A percentile compares a stretch with the other conserved stretches of the same genome.
Conservation (phyloP, 2,329 filamentous ascomycete genomes). For the Cercospora nicotianae region DNA sequence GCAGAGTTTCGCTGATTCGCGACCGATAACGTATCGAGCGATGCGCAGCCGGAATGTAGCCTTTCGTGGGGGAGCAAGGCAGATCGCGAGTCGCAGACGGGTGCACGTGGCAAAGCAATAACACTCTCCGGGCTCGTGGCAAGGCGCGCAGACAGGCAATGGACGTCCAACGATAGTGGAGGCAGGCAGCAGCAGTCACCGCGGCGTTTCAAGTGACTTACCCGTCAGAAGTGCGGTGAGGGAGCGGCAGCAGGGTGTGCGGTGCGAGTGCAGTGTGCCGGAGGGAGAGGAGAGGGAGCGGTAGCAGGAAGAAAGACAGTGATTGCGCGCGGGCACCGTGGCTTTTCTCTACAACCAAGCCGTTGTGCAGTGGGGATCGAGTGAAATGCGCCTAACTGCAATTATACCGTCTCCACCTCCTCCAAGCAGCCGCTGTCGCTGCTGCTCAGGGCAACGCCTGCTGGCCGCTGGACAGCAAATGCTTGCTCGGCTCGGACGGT, state of each 20-base stretch:
- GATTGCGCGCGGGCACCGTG: conserved; percentile 1
- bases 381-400: conserved; percentile 15
- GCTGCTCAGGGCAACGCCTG: conserved; percentile 10
- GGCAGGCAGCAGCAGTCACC: not conserved
- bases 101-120: conserved; percentile 15
- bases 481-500: conserved; percentile 18
- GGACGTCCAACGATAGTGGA: not conserved
- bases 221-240: conserved; percentile 7
- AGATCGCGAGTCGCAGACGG: conserved; percentile 4
- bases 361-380: conserved; percentile 13
- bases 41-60: conserved; percentile 12
- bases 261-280: conserved; percentile 1
- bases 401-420: conserved; percentile 16
- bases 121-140: not conserved
- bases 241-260: not conserved
- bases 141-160: not conserved
- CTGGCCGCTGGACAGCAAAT: conserved; percentile 4
- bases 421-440: conserved; percentile 10
- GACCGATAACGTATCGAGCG: conserved; percentile 14
- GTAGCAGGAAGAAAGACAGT: not conserved
- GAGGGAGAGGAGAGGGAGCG: not conserved
- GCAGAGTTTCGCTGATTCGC: conserved; percentile 17
- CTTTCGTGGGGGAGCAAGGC: conserved; percentile 9
- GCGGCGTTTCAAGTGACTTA: conserved; percentile 3
- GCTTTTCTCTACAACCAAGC: conserved; percentile 13